phyloP scores from a whole-genome alignment of 2,329 filamentous ascomycete species.

The Colletotrichum costaricense region DNA sequence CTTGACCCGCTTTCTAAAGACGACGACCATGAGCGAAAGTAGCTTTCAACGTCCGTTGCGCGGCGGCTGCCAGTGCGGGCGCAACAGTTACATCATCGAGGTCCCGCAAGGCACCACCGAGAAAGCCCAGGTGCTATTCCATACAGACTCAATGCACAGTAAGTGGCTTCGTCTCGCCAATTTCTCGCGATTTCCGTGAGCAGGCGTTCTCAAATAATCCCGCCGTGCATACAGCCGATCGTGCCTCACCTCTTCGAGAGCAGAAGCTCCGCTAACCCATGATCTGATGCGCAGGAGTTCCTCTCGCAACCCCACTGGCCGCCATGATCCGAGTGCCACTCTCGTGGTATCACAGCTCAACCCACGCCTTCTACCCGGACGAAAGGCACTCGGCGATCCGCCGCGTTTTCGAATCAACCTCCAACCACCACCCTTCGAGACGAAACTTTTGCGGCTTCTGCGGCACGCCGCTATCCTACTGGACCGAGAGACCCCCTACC shows the following conservation, averaged over 20 bases:
- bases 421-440: slow-evolving; percentile 65
- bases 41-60: slow-evolving; percentile 66
- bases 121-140: slow-evolving; percentile 78
- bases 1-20: background rate
- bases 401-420: slow-evolving; percentile 71
- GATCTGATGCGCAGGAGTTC: slow-evolving; percentile 59
- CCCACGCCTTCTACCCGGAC: slow-evolving; percentile 80
- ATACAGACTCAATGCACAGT: slow-evolving; percentile 78
- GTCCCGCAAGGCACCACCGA: slow-evolving; percentile 70
- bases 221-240: background rate
- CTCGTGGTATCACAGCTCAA: slow-evolving; percentile 81
- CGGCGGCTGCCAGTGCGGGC: slow-evolving; percentile 86
- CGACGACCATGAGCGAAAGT: slow-evolving; percentile 50
- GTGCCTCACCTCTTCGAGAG: background rate
- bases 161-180: slow-evolving; percentile 52
- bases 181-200: background rate
- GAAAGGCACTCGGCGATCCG: slow-evolving; percentile 77
- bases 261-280: slow-evolving; percentile 33
- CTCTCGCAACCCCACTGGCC: slow-evolving; percentile 78
- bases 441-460: slow-evolving; percentile 93
- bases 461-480: slow-evolving; percentile 85
- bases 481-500: slow-evolving; percentile 77
- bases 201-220: background rate
- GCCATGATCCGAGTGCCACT: slow-evolving; percentile 88
- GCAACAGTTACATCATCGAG: slow-evolving; percentile 83